phyloP scores from a whole-genome alignment of 78 protist genomes.

The Dictyostelium brefeldianum region DNA sequence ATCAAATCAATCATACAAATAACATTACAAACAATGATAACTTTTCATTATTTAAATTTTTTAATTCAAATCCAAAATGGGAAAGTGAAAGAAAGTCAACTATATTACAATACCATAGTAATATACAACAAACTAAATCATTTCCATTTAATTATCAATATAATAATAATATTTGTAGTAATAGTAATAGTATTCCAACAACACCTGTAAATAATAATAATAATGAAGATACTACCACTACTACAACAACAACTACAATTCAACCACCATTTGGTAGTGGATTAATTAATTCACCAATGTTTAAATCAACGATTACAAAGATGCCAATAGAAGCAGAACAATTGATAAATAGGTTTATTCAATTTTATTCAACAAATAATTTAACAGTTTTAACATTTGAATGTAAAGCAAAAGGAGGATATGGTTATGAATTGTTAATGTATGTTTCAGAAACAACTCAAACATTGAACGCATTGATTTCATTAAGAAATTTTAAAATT shows the following conservation, averaged over 20 bases:
- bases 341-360: constrained; percentile 28
- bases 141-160: constrained; percentile 52
- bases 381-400: constrained; percentile 42
- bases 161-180: neutral
- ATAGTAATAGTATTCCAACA: neutral
- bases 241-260: neutral
- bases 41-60: constrained; percentile 29
- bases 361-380: constrained; percentile 30
- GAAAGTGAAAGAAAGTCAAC: constrained; percentile 15
- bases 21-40: neutral
- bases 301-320: neutral
- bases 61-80: constrained; percentile 27
- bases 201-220: neutral
- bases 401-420: neutral
- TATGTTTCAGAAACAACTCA: constrained; percentile 3
- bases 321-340: neutral
- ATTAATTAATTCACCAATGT: neutral
- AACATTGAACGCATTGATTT: neutral
- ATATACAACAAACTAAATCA: neutral
- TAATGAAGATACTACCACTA: no score
- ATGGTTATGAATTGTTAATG: neutral
- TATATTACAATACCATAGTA: constrained; percentile 4
- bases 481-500: neutral
- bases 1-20: neutral
- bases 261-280: constrained; percentile 32